Conservation (phyloP, 176 grass and related monocot species). For the Triticum turgidum region DNA sequence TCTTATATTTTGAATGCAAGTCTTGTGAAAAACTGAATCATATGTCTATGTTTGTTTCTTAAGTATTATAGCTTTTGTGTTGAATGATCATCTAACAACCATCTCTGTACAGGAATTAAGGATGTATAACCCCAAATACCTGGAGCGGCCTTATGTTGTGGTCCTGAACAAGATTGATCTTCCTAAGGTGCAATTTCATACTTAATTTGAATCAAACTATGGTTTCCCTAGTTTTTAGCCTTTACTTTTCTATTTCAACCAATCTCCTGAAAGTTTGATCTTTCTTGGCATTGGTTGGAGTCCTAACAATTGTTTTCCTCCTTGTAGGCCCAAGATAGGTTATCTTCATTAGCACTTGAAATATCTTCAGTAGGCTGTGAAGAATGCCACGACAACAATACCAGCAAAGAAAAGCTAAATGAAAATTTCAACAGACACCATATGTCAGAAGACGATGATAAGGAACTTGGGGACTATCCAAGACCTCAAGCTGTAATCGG, state of each 20-base stretch:
- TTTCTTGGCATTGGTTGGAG: background rate
- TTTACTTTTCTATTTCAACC: background rate
- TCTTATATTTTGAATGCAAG: background rate
- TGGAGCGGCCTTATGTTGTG: conserved; percentile 82
- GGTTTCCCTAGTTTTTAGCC: background rate
- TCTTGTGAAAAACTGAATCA: background rate
- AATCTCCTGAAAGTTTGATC: background rate
- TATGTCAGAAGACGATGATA: conserved; percentile 53
- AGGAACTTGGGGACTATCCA: conserved; percentile 79
- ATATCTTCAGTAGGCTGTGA: conserved; percentile 78
- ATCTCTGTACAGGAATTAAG: conserved; percentile 79
- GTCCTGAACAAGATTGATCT: conserved; percentile 98
- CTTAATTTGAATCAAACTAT: conserved; percentile 9
- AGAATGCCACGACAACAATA: conserved; percentile 33
- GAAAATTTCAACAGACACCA: conserved; percentile 12
- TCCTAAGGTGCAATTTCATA: conserved; percentile 54
- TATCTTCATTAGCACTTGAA: conserved; percentile 64
- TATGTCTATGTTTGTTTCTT: conserved; percentile 17
- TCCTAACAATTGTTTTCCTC: background rate
- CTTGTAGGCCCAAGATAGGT: conserved; percentile 66
- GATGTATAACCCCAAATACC: conserved; percentile 96
- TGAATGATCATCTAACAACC: background rate
- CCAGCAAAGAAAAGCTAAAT: conserved; percentile 13
- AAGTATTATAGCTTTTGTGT: background rate
- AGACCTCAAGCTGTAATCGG: conserved; percentile 75